Evolutionary conservation across 2,329 filamentous ascomycete genomes (phyloP), one percentile per base, ranked within the genome.

Genomic region (Seiridium unicorne): DNA sequence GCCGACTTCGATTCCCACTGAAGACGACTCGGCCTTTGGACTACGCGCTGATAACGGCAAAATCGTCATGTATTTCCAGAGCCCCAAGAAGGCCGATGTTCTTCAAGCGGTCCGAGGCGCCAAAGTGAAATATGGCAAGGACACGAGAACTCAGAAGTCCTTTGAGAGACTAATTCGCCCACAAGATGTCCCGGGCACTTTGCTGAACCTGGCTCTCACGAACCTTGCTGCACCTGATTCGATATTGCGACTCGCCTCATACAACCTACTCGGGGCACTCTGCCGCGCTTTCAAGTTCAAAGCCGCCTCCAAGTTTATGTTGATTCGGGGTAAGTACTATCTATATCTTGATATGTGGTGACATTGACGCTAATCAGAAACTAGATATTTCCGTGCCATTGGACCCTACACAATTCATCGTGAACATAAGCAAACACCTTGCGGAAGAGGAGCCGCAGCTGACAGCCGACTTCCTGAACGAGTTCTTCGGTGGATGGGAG

Each of bases 401-500:
- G 44, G 85, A 89, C 62, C 83, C 87, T 2, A 84, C 85, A 3
- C 79, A 81, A 32, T 89, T 90, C 68, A 86, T 90, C 47, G 76
- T 90, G 65, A 81, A 83, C 51, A 87, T 90, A 51, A 90, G 88
- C 74, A 83, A 82, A 66, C 82, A 85, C 62, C 76, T 90, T 13
- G 87, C 88, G 7, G 73, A 77, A 36, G 81, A 86, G 26, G 87
- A 90, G 67, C 85, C 88, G 31, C 87, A 89, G 65, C 78, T 90
- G 6, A 90, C 88, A 0, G 83, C 81, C 6, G 88, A 90, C 67
- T 90, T 90, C 66, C 68, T 90, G 44, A 89, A 87, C n/a, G 88
- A 90, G 66, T 90, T 90, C 68, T 90, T 90, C 61, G 85, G 89
- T 32, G 86, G 87, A 18, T 90, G 88, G 88, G 86, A 89, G 64